Conservation (phyloP, 495 filamentous ascomycete species). For the Tuber calosporum region DNA sequence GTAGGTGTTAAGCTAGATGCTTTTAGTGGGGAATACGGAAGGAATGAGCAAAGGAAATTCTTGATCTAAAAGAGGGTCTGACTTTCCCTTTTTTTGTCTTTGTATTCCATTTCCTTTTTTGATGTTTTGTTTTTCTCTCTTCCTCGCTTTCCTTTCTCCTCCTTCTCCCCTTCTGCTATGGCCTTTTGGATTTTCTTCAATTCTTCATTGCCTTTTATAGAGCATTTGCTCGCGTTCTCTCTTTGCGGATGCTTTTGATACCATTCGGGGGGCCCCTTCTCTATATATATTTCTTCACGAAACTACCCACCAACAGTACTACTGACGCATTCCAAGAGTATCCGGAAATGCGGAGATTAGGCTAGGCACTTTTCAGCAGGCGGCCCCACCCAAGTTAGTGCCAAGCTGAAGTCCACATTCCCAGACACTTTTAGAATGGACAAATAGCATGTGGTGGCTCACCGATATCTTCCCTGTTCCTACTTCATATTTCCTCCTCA, state of each 20-base stretch:
- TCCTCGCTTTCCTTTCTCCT: background rate
- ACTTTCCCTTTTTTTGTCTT: background rate
- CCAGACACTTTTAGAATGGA: background rate
- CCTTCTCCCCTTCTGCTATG: background rate
- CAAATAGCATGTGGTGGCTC: constrained; percentile 1
- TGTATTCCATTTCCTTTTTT: background rate
- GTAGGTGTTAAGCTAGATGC: constrained; percentile 76
- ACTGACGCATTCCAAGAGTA: background rate
- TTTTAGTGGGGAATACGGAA: constrained; percentile 56
- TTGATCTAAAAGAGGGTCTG: constrained; percentile 44
- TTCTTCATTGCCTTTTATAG: background rate
- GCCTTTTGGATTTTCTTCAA: background rate
- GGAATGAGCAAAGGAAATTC: constrained; percentile 65
- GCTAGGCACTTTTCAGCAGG: background rate
- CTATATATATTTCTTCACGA: background rate
- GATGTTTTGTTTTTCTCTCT: background rate
- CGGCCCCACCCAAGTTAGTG: background rate
- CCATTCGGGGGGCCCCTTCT: background rate
- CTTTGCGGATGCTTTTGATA: background rate
- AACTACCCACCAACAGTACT: background rate
- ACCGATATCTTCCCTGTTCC: constrained; percentile 7
- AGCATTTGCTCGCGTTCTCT: constrained; percentile 1
- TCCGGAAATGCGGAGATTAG: background rate
- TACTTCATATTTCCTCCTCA: background rate
- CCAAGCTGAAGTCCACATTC: background rate